Evolutionary conservation across 768 basidiomycete genomes (phyloP).

Genomic region (Leccinum uliginosum): DNA sequence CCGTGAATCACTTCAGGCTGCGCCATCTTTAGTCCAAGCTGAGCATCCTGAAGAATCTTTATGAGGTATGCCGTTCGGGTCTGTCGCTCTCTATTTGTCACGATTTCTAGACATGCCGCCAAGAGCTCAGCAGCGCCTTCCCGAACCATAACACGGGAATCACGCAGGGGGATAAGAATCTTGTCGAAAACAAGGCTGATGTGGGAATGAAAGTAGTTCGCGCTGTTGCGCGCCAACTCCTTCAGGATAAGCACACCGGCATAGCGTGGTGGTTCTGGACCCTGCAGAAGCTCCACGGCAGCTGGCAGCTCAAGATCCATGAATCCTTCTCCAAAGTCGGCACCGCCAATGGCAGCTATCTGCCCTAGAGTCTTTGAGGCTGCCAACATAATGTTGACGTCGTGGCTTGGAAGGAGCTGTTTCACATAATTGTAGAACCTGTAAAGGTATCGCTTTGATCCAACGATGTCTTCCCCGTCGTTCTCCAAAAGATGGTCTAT

Average conservation of each 20-base stretch:
- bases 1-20: conserved; percentile 92
- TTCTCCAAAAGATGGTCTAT: conserved; percentile 71
- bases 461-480: conserved; percentile 75
- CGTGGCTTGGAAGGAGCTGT: conserved; percentile 83
- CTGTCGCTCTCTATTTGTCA: conserved; percentile 68
- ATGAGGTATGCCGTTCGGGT: conserved; percentile 60
- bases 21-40: conserved; percentile 70
- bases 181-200: conserved; percentile 88
- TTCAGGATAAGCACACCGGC: conserved; percentile 92
- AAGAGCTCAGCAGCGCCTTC: conserved; percentile 92
- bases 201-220: conserved; percentile 82
- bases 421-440: conserved; percentile 93
- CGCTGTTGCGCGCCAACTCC: conserved; percentile 87
- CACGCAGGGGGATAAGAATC: conserved; percentile 85
- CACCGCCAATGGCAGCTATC: conserved; percentile 80
- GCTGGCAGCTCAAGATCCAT: conserved; percentile 87
- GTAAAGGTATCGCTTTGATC: conserved; percentile 76
- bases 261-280: conserved; percentile 79
- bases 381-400: conserved; percentile 90
- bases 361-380: conserved; percentile 90
- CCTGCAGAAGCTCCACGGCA: conserved; percentile 75
- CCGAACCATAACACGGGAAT: conserved; percentile 83
- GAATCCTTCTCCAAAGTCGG: conserved; percentile 81
- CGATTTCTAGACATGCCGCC: conserved; percentile 89
- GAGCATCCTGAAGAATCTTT: conserved; percentile 87